Percentiles rank a stretch among this genome's conserved stretches.
Evolutionary conservation across 2,329 filamentous ascomycete genomes (phyloP).

Genomic region (Diaporthe capsici): DNA sequence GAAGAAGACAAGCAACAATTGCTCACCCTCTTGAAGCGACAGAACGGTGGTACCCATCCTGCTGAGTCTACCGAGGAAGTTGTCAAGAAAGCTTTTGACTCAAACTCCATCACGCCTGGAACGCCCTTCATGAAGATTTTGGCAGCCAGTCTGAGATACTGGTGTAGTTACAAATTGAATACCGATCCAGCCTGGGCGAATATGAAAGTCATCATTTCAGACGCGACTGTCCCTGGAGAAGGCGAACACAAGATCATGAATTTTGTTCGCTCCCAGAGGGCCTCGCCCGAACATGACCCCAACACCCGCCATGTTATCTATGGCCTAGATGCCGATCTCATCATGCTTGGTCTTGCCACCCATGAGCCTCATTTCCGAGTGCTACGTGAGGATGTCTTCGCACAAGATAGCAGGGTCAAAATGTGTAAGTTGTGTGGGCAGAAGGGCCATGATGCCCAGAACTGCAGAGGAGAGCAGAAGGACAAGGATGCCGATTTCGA

Average conservation of each 20-base stretch:
- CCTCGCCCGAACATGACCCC: constrained; percentile 91
- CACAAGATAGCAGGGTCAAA: constrained; percentile 85
- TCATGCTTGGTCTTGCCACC: constrained; percentile 97
- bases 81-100: constrained; percentile 93
- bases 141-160: constrained; percentile 90
- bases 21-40: constrained; percentile 84
- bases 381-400: constrained; percentile 96
- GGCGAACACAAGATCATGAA: constrained; percentile 99
- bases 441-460: constrained; percentile 88
- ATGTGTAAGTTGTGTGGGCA: constrained; percentile 92
- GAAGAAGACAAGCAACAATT: constrained; percentile 92
- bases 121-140: constrained; percentile 99
- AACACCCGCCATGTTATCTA: constrained; percentile 99
- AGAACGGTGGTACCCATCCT: constrained; percentile 76
- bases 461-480: constrained; percentile 85
- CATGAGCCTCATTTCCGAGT: constrained; percentile 98
- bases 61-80: constrained; percentile 72
- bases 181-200: constrained; percentile 96
- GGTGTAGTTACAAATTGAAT: constrained; percentile 97
- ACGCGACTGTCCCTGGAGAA: constrained; percentile 97
- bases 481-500: constrained; percentile 84
- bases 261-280: constrained; percentile 93
- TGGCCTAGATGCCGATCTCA: constrained; percentile 95
- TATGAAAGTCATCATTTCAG: constrained; percentile 97
- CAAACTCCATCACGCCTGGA: constrained; percentile 89